Evolutionary conservation across 495 filamentous ascomycete genomes (phyloP).

Genomic region (Aspergillus sclerotioniger): DNA sequence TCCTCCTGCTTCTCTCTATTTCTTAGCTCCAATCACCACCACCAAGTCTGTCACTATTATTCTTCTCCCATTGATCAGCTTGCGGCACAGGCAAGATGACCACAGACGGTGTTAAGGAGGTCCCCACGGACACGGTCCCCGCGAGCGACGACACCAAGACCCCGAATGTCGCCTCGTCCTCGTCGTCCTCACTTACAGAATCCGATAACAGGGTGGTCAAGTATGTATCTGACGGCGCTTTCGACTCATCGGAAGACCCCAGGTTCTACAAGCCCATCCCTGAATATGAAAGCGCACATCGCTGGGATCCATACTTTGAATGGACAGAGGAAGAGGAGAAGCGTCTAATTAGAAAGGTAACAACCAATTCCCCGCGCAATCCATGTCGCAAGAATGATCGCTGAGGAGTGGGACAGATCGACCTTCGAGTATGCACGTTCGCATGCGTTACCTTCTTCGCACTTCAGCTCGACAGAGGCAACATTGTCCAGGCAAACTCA

Average conservation of each 20-base stretch:
- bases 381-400: not conserved
- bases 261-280: conserved; percentile 58
- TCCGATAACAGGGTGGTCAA: conserved; percentile 16
- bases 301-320: conserved; percentile 69
- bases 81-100: conserved; percentile 16
- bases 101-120: conserved; percentile 13
- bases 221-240: conserved; percentile 28
- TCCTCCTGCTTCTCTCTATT: not conserved
- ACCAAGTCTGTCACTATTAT: not conserved
- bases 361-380: not conserved
- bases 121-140: conserved; percentile 3
- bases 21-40: not conserved
- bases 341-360: conserved; percentile 62
- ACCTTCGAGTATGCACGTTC: conserved; percentile 57
- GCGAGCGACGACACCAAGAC: conserved; percentile 13
- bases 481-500: conserved; percentile 67
- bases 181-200: conserved; percentile 24
- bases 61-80: not conserved
- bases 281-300: conserved; percentile 66
- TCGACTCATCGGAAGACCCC: conserved; percentile 41
- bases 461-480: conserved; percentile 76
- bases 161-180: conserved; percentile 15
- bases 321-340: conserved; percentile 73
- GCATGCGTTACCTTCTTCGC: conserved; percentile 81
- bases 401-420: conserved; percentile 39